Evolutionary conservation across 2,329 filamentous ascomycete genomes (phyloP), one percentile per base, ranked within the genome.

Genomic region (Blastomyces gilchristii): DNA sequence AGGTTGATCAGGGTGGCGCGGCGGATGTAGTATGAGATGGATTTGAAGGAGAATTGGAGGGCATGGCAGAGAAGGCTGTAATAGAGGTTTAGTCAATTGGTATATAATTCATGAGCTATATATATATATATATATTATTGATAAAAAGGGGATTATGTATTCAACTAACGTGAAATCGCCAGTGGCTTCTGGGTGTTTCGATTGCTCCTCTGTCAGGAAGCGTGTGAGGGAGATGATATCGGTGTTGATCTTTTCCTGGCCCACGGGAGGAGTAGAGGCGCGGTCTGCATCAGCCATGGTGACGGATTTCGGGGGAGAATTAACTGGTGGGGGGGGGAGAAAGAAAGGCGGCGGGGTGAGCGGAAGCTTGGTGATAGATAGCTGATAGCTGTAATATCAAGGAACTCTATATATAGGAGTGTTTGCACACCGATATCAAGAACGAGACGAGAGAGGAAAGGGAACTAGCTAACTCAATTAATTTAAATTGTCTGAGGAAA

Each of bases 41-140:
- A 96, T 83, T 99, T 99, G 88, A 99, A 99, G 68, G 94, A 93
- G 82, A 97, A 99, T 78, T 97, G 94, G 64, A 99, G 89, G 65
- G 94, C 92, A 76, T 99, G 94, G 83, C 91, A 97, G 65, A 99
- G 86, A 61, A 99, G 85, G 71, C 92, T 97, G 71, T 61, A 45
- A 56, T 16, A 58, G 25, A 50, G 39, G 11, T 22, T 22, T 22
- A 22, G n/a, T 22, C n/a, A 22, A 22, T 22, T 22, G n/a, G n/a
- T 22, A 22, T 22, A 22, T 22, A 22, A 22, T 22, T 22, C n/a
- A 22, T 22, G n/a, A 22, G n/a, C n/a, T 22, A 22, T 22, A 22
- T 22, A 22, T 22, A 22, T 22, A 22, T 22, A 22, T 22, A 22
- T 22, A 22, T 14, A 2, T 2, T 41, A 9, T 14, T 41, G 39